Base-by-base conservation (phyloP, 805 yeast genomes). In the Candida loeiensis region DNA sequence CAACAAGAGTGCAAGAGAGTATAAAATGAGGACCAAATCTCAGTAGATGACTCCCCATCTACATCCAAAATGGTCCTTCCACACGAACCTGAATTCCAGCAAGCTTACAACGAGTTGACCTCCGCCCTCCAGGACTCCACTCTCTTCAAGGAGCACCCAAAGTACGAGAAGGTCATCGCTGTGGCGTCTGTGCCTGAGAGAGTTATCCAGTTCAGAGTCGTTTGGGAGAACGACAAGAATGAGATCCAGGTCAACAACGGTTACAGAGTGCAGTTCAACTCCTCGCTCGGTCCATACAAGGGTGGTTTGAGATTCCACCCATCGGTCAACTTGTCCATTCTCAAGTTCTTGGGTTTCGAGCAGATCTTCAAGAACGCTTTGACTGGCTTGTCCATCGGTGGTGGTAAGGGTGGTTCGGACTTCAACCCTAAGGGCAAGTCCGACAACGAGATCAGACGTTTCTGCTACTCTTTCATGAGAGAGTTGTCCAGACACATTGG, bases 241-340 rank as follows among this genome's bases (percentile, higher is more conserved):
- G 82, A 77, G 59, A 73, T 86, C 61, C 91, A 89, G 74, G 95
- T 91, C 52, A 93, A 93, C 82, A 80, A 89, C 54, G 99, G 98
- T 67, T 91, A 79, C 89, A 81, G 99, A 74, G 97, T 91, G 49
- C 99, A 91, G 75, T 91, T 87, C 79, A 91, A 89, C 82, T 88
- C 96, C 41, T 95, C 97, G 41, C 77, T 93, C 53, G 99, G 99
- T 64, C 99, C 99, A 56, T 91, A 88, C 86, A 91, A 91, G 77
- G 99, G 99, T 64, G 99, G 99, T 65, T 79, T 91, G 56, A 82
- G 99, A 72, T 85, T 91, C 80, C 98, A 91, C 76, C 97, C 97
- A 59, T 75, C 95, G 41, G 99, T 91, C 56, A 93, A 90, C 73
- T 77, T 91, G 59, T 88, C 96, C 43, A 87, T 91, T 67, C 79